These are phyloP conservation scores for Bipolaris bicolor DNA, from an alignment of 2,329 filamentous ascomycete genomes.

Conservation along the genomic window DNA sequence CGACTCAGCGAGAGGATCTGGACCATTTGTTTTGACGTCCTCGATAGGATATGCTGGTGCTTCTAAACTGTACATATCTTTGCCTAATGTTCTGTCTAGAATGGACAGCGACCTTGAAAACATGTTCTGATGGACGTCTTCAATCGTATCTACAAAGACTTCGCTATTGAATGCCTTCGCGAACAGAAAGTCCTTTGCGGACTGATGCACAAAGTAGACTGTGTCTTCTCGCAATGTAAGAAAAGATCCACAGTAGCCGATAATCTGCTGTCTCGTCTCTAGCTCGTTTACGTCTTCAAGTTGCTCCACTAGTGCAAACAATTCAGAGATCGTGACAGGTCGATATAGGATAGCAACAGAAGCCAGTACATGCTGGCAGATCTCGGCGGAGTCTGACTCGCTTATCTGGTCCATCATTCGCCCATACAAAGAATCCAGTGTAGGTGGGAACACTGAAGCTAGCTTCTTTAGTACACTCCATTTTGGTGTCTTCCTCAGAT, in stretches of 20 bases:
- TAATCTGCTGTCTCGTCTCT: conserved; percentile 16
- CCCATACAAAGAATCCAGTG: conserved; percentile 49
- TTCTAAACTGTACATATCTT: neutral
- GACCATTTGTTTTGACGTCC: neutral
- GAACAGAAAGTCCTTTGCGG: conserved; percentile 47
- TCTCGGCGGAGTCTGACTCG: conserved; percentile 29
- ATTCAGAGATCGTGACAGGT: conserved; percentile 48
- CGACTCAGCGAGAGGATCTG: conserved; percentile 31
- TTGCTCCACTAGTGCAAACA: conserved; percentile 30
- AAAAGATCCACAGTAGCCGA: conserved; percentile 49
- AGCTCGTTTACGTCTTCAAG: neutral
- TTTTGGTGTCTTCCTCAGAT: conserved; percentile 29
- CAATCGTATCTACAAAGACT: conserved; percentile 14
- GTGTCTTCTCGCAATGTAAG: conserved; percentile 8
- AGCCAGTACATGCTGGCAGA: conserved; percentile 49
- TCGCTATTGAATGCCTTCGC: neutral
- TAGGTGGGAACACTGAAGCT: conserved; percentile 40
- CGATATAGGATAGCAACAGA: conserved; percentile 40
- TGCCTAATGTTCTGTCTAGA: neutral
- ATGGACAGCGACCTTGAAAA: neutral
- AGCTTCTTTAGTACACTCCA: conserved; percentile 15
- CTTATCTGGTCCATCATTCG: conserved; percentile 49
- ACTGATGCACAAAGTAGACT: neutral
- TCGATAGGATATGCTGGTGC: neutral
- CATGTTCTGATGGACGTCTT: neutral